Conservation (phyloP, 495 filamentous ascomycete species). For the Daldinia vernicosa region DNA sequence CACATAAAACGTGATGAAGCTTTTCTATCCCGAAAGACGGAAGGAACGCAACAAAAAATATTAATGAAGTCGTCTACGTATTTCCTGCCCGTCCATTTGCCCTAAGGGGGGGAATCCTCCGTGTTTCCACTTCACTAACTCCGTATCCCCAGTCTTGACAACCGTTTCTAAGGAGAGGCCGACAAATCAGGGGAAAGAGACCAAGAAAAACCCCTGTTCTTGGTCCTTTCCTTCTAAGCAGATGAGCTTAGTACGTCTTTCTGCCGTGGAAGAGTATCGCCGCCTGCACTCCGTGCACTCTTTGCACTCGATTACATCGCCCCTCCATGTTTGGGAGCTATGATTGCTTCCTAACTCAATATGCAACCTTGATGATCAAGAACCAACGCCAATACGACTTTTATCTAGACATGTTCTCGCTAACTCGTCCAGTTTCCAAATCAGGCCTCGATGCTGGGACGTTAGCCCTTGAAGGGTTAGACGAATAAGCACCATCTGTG, state of each 20-base stretch:
- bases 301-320: not conserved
- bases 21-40: constrained; percentile 14
- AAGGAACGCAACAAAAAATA: not conserved
- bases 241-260: not conserved
- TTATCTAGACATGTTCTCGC: not conserved
- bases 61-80: constrained; percentile 13
- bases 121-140: constrained; percentile 22
- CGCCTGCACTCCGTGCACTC: not conserved
- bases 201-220: not conserved
- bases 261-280: not conserved
- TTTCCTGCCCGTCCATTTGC: constrained; percentile 15
- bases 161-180: constrained; percentile 8
- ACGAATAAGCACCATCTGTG: not conserved
- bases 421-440: not conserved
- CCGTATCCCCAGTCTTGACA: constrained; percentile 12
- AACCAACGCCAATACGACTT: not conserved
- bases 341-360: constrained; percentile 2
- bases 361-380: constrained; percentile 3
- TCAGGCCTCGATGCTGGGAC: not conserved
- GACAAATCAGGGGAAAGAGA: not conserved
- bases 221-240: not conserved
- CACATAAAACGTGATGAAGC: not conserved
- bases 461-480: not conserved
- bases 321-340: not conserved
- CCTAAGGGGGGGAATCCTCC: constrained; percentile 16